These are phyloP conservation scores for Auriscalpium microsporum DNA, from an alignment of 768 basidiomycete species.

Conservation along the genomic window DNA sequence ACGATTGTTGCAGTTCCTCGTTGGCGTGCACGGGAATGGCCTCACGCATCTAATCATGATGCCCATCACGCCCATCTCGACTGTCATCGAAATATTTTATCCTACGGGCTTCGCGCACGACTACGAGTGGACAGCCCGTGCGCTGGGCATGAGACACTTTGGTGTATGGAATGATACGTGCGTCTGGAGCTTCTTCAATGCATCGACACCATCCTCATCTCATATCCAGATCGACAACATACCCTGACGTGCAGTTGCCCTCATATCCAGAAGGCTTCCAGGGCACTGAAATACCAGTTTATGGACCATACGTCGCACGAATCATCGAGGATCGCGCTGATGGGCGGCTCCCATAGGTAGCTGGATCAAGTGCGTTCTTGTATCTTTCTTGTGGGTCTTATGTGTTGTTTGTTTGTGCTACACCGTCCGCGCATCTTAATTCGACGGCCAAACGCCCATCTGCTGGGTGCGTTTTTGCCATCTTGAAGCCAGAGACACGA, in stretches of 20 bases:
- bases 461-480: too few relatives aligned
- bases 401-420: too few relatives aligned
- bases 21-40: conserved; percentile 49
- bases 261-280: conserved; percentile 85
- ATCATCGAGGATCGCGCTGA: conserved; percentile 65
- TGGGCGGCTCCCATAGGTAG: conserved; percentile 16
- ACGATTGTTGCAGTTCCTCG: conserved; percentile 5
- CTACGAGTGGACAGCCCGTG: conserved; percentile 74
- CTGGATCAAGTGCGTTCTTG: background rate
- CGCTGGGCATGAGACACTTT: conserved; percentile 67
- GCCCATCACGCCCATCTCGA: conserved; percentile 64
- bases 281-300: conserved; percentile 63
- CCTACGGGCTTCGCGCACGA: conserved; percentile 78
- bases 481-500: too few relatives aligned
- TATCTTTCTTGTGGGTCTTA: background rate
- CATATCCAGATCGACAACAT: conserved; percentile 27
- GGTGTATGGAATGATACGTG: conserved; percentile 78
- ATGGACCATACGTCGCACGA: conserved; percentile 54
- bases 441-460: too few relatives aligned
- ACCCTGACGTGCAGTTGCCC: conserved; percentile 43
- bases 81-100: conserved; percentile 81
- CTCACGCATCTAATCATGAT: conserved; percentile 82
- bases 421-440: too few relatives aligned
- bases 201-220: background rate
- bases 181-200: conserved; percentile 16